These are phyloP conservation scores for Skeletonema costatum DNA, from an alignment of 108 stramenopile genomes.

Conservation along the genomic window DNA sequence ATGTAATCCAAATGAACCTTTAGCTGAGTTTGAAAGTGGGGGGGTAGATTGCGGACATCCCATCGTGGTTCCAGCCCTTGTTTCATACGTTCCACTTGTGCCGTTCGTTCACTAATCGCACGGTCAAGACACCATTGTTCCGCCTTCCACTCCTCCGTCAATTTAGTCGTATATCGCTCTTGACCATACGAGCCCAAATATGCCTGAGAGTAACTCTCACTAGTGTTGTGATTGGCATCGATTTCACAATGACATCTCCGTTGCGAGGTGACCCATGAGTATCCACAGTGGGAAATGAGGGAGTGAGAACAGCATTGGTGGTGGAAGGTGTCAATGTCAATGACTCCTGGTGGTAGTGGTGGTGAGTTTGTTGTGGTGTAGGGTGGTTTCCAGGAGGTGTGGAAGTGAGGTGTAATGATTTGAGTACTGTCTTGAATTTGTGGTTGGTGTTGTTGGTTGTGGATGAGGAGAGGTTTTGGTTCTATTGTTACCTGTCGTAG, in stretches of 20 bases:
- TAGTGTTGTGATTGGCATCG: slow-evolving; percentile 17
- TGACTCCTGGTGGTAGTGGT: slow-evolving; percentile 4
- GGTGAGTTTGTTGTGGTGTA: neutral
- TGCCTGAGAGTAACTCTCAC: neutral
- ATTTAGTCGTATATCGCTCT: neutral
- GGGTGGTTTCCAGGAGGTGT: neutral
- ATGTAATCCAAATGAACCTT: slow-evolving; percentile 26
- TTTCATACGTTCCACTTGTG: neutral
- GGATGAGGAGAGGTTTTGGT: neutral
- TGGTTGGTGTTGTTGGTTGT: neutral
- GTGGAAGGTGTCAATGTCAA: slow-evolving; percentile 14
- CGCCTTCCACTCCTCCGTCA: slow-evolving; percentile 4
- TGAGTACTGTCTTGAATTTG: neutral
- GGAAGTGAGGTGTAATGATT: neutral
- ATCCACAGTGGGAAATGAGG: slow-evolving; percentile 11
- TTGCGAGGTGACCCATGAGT: slow-evolving; percentile 22
- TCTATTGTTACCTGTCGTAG: neutral
- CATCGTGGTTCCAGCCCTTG: neutral
- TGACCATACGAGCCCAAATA: slow-evolving; percentile 12
- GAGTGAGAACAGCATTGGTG: slow-evolving; percentile 18
- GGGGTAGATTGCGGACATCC: neutral
- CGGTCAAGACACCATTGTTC: slow-evolving; percentile 24
- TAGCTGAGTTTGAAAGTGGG: neutral
- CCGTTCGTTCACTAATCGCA: neutral
- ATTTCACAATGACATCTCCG: slow-evolving; percentile 8